Conservation (phyloP, 192 early-diverging fungal species). For the Podila verticillata region DNA sequence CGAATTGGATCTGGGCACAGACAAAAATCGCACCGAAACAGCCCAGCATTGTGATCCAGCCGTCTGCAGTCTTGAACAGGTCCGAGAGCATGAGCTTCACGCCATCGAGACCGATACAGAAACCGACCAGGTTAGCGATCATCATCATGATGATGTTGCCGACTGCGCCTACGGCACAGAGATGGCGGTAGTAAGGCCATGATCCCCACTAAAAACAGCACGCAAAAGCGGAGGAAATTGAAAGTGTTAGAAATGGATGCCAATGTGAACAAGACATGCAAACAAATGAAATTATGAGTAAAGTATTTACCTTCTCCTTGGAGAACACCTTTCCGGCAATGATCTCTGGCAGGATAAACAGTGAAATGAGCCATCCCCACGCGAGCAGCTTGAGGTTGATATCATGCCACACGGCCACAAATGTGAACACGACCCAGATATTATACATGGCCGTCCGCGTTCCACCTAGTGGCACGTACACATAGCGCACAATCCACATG, state of each 20-base stretch:
- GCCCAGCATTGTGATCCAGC: slow-evolving; percentile 56
- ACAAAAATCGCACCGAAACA: slow-evolving; percentile 65
- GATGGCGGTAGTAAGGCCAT: slow-evolving; percentile 72
- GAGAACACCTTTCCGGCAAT: slow-evolving; percentile 68
- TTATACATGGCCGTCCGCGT: slow-evolving; percentile 74
- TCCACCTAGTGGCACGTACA: slow-evolving; percentile 96
- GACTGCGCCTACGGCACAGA: slow-evolving; percentile 85
- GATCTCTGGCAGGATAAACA: slow-evolving; percentile 90
- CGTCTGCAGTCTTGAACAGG: slow-evolving; percentile 53
- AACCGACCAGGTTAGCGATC: slow-evolving; percentile 94
- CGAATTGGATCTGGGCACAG: slow-evolving; percentile 83
- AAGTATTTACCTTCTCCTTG: slow-evolving; percentile 54
- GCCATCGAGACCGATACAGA: slow-evolving; percentile 89
- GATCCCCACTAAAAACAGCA: slow-evolving; percentile 55
- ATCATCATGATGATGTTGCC: slow-evolving; percentile 95
- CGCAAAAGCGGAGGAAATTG: slow-evolving; percentile 32
- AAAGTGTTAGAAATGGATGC: slow-evolving; percentile 36
- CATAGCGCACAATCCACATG: slow-evolving; percentile 87
- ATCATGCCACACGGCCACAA: slow-evolving; percentile 99
- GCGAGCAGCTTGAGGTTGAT: slow-evolving; percentile 84
- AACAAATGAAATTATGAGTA: neutral
- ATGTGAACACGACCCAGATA: slow-evolving; percentile 91
- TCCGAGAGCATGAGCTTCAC: slow-evolving; percentile 75
- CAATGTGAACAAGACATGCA: neutral
- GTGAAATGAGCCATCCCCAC: slow-evolving; percentile 92